Conservation (phyloP, 345 rosid species). For the Salix arbutifolia region DNA sequence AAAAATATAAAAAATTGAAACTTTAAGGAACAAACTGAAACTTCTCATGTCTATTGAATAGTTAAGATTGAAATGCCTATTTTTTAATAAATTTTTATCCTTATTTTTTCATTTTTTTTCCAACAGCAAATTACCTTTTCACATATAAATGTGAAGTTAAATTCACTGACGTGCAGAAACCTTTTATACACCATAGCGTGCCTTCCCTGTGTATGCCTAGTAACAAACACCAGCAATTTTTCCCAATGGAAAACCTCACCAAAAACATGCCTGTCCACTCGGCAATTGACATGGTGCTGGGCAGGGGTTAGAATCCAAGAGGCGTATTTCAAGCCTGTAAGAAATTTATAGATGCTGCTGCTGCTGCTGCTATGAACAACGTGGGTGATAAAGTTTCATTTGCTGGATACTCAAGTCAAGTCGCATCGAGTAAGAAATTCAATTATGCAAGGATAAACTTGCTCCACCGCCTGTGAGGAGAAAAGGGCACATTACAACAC, state of each 20-base stretch:
- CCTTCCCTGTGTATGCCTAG: neutral
- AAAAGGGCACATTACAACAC: neutral
- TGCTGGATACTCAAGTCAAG: conserved; percentile 23
- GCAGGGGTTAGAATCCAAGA: neutral
- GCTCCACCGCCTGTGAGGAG: conserved; percentile 73
- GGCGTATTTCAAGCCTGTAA: neutral
- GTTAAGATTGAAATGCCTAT: too few relatives aligned
- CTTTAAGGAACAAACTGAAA: too few relatives aligned
- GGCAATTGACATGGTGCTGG: neutral
- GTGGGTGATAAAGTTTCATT: neutral
- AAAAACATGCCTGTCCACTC: neutral
- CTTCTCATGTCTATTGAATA: too few relatives aligned
- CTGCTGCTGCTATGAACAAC: neutral
- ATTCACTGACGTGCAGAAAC: too few relatives aligned
- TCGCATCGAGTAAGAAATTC: conserved; percentile 64
- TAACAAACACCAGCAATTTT: neutral
- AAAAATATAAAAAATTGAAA: too few relatives aligned
- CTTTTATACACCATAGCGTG: too few relatives aligned
- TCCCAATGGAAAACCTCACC: neutral
- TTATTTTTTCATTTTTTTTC: too few relatives aligned
- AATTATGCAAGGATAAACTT: conserved; percentile 76
- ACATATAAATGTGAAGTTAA: too few relatives aligned
- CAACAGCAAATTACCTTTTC: too few relatives aligned
- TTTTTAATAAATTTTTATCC: too few relatives aligned
- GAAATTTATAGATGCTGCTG: neutral